Evolutionary conservation across 2,329 filamentous ascomycete species (phyloP).

Genomic region (Exutisphaerella laricina): DNA sequence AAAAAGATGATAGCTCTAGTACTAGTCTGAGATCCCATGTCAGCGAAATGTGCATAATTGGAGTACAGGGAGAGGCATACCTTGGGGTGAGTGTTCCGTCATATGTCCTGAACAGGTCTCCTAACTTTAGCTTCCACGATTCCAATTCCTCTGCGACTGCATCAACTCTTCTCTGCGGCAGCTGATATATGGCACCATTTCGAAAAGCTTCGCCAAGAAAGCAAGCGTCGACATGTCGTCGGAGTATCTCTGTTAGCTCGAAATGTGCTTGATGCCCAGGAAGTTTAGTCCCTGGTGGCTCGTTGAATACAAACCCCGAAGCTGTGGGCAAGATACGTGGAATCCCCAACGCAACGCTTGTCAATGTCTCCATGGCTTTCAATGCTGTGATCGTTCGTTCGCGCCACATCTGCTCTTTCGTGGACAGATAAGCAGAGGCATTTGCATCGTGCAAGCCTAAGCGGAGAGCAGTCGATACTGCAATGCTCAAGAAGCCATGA

Average conservation of each 20-base stretch:
- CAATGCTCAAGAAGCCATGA: slow-evolving; percentile 1
- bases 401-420: not conserved
- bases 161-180: not conserved
- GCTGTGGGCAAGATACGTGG: not conserved
- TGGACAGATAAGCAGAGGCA: not conserved
- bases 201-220: not conserved
- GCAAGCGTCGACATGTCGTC: not conserved
- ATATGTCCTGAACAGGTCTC: not conserved
- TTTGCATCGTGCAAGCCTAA: not conserved
- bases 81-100: not conserved
- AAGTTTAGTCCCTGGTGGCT: not conserved
- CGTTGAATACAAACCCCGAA: too few relatives aligned
- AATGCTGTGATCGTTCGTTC: not conserved
- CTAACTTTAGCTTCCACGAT: not conserved
- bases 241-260: not conserved
- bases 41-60: not conserved
- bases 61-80: not conserved
- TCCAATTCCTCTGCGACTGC: not conserved
- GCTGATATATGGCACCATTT: not conserved
- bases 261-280: slow-evolving; percentile 1
- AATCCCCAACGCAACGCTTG: not conserved
- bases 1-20: not conserved
- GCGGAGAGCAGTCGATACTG: not conserved
- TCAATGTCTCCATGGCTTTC: not conserved
- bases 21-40: not conserved